These are phyloP conservation scores for Fragilariopsis cylindrus DNA, from an alignment of 108 stramenopile genomes.

Conservation along the genomic window DNA sequence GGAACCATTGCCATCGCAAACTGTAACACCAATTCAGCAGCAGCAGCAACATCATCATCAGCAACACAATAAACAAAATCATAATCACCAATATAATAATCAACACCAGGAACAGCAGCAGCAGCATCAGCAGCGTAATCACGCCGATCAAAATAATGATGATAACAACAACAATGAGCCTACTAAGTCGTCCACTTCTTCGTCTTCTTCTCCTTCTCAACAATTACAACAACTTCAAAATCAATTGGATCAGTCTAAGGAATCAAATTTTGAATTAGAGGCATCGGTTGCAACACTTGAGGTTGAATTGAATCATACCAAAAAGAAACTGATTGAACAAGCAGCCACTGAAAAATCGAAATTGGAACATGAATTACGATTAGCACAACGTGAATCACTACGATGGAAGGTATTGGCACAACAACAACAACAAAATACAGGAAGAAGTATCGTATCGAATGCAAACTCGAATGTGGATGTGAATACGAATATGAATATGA, in stretches of 20 bases:
- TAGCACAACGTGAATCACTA: slow-evolving; percentile 6
- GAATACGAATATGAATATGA: background rate
- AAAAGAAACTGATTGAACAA: background rate
- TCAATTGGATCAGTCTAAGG: slow-evolving; percentile 1
- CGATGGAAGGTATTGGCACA: slow-evolving; percentile 9
- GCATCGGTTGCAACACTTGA: slow-evolving; percentile 6
- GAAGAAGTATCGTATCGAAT: slow-evolving; percentile 11
- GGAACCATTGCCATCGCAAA: background rate
- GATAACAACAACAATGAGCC: background rate
- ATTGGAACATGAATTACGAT: background rate
- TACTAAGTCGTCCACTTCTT: background rate
- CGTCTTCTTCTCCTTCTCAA: background rate
- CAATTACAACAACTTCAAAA: background rate
- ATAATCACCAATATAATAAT: background rate
- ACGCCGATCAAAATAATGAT: background rate
- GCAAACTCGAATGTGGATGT: background rate
- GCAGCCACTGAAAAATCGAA: slow-evolving; percentile 3
- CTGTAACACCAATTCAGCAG: background rate
- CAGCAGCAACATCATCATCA: background rate
- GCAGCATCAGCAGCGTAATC: background rate
- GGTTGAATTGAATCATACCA: slow-evolving; percentile 1
- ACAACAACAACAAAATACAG: background rate
- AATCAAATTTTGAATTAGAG: slow-evolving; percentile 12
- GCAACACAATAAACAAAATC: background rate
- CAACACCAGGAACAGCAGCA: background rate